Conservation (phyloP, 805 yeast species). For the Starmerella sp. region DNA sequence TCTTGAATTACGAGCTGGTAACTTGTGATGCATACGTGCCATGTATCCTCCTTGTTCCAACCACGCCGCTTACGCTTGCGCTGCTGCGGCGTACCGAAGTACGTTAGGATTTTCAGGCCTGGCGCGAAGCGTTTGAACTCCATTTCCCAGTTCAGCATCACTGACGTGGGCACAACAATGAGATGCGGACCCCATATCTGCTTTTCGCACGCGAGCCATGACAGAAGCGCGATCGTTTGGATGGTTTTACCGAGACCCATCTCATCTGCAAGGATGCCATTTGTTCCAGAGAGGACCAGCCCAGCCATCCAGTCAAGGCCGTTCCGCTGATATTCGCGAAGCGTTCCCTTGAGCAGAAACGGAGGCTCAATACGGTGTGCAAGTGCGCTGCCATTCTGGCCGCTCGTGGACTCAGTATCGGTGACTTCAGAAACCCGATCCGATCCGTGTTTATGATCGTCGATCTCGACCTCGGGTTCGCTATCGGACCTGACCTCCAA, state of each 20-base stretch:
- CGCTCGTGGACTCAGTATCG: neutral
- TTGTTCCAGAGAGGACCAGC: constrained; percentile 78
- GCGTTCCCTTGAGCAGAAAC: constrained; percentile 56
- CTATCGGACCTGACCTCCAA: no score
- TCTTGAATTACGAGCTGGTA: constrained; percentile 97
- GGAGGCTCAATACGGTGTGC: constrained; percentile 49
- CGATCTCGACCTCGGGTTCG: neutral
- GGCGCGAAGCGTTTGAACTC: constrained; percentile 97
- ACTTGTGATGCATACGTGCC: constrained; percentile 94
- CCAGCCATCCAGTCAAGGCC: constrained; percentile 97
- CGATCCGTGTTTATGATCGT: neutral
- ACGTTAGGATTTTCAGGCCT: constrained; percentile 88
- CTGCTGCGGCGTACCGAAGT: constrained; percentile 94
- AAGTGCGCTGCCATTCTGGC: neutral
- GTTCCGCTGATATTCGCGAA: constrained; percentile 87
- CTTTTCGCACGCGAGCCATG: constrained; percentile 87
- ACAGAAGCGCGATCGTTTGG: constrained; percentile 78
- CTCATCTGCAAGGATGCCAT: constrained; percentile 96
- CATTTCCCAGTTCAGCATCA: constrained; percentile 98
- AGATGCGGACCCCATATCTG: constrained; percentile 97
- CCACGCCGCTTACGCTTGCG: constrained; percentile 92
- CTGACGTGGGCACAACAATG: constrained; percentile 94
- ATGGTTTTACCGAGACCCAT: constrained; percentile 97
- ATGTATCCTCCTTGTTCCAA: constrained; percentile 92
- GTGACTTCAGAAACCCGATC: no score